phyloP scores from a whole-genome alignment of 208 protist genomes.

The Acanthamoeba castellanii region DNA sequence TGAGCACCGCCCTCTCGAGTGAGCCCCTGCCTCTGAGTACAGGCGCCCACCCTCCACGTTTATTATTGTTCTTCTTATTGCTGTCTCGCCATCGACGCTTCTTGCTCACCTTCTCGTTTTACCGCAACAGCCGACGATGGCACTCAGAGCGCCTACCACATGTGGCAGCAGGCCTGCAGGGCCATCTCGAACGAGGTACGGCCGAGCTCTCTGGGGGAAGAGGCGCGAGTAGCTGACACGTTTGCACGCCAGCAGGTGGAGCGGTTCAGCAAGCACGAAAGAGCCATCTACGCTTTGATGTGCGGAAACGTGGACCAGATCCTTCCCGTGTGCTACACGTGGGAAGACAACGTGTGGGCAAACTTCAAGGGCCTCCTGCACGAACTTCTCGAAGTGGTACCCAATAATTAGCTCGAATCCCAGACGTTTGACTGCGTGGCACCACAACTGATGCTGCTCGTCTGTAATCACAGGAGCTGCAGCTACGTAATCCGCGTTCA shows the following conservation, averaged over 20 bases:
- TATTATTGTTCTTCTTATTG: too few relatives aligned
- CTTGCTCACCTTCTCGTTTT: neutral
- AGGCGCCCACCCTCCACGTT: too few relatives aligned
- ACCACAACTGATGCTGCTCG: too few relatives aligned
- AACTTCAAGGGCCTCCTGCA: conserved; percentile 1
- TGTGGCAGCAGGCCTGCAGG: conserved; percentile 27
- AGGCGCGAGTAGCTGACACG: neutral
- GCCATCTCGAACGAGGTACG: conserved; percentile 34
- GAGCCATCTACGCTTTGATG: conserved; percentile 11
- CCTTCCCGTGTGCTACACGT: conserved; percentile 5
- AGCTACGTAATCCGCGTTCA: neutral
- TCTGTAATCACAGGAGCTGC: neutral
- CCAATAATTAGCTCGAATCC: too few relatives aligned
- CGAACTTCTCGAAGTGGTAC: neutral
- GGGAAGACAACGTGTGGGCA: conserved; percentile 44
- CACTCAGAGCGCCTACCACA: neutral
- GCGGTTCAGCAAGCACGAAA: neutral
- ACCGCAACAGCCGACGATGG: neutral
- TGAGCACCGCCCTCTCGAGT: neutral
- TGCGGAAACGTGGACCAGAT: conserved; percentile 29
- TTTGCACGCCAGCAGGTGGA: neutral
- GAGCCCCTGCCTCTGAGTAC: neutral
- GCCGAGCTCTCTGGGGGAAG: too few relatives aligned
- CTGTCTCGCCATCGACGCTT: neutral
- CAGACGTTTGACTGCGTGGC: too few relatives aligned